These are phyloP conservation scores for Zangia roseola DNA, from an alignment of 768 basidiomycete species.

Conservation along the genomic window DNA sequence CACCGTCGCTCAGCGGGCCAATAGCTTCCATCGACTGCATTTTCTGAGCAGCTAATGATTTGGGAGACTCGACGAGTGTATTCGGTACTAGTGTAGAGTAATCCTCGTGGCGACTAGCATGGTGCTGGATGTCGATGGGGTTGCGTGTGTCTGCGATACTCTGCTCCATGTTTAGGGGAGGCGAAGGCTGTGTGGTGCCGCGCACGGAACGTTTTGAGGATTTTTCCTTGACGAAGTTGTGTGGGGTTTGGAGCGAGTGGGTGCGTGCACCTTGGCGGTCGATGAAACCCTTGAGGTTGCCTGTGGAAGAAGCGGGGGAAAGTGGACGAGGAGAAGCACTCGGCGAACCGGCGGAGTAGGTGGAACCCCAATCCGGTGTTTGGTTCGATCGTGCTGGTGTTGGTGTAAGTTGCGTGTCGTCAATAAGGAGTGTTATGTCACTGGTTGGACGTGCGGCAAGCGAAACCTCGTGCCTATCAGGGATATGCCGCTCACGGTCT, in stretches of 20 bases:
- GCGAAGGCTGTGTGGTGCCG: constrained; percentile 27
- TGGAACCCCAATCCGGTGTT: constrained; percentile 17
- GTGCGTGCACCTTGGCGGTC: constrained; percentile 17
- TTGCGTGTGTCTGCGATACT: constrained; percentile 7
- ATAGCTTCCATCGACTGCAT: constrained; percentile 20
- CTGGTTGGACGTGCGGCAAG: constrained; percentile 31
- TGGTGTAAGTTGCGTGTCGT: constrained; percentile 31
- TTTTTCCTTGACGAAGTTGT: constrained; percentile 10
- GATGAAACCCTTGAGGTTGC: constrained; percentile 28
- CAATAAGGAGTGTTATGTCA: constrained; percentile 17
- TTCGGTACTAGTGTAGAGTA: neutral
- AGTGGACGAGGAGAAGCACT: constrained; percentile 18
- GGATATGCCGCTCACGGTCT: constrained; percentile 28
- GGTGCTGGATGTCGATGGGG: constrained; percentile 12
- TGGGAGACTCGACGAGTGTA: constrained; percentile 24
- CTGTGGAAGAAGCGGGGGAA: constrained; percentile 32
- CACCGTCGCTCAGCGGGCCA: constrained; percentile 17
- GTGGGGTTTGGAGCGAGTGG: neutral
- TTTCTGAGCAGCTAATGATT: constrained; percentile 7
- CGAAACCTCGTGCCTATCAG: constrained; percentile 32
- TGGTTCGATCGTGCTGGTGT: constrained; percentile 16
- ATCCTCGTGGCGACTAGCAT: constrained; percentile 24
- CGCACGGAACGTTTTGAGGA: constrained; percentile 27
- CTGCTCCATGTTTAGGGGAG: constrained; percentile 27
- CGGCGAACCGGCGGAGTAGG: constrained; percentile 10